Conservation (phyloP, 139 green algal species). For the Closterium sp. region DNA sequence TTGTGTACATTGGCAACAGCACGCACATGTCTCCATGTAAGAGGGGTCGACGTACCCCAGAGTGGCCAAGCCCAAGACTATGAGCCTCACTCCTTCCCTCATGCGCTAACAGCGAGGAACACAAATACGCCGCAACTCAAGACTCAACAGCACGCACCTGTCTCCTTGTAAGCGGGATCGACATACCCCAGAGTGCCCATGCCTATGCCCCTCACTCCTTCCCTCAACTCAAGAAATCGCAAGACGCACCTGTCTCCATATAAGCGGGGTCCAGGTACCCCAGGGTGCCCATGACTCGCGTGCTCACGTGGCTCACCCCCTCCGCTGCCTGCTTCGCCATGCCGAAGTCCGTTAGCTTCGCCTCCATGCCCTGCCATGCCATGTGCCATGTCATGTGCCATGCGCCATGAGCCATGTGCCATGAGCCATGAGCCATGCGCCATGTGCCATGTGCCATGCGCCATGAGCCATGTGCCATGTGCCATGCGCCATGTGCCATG, state of each 20-base stretch:
- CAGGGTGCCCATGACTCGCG: conserved; percentile 19
- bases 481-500: too few species aligned
- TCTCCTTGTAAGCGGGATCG: conserved; percentile 18
- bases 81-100: too few species aligned
- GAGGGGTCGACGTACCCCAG: background rate
- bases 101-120: too few species aligned
- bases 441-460: too few species aligned
- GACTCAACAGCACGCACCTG: background rate
- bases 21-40: background rate
- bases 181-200: conserved; percentile 24
- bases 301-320: conserved; percentile 10
- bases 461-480: too few species aligned
- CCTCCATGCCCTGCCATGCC: background rate
- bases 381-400: too few species aligned
- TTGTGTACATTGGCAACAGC: too few species aligned
- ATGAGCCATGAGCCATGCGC: too few species aligned
- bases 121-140: too few species aligned
- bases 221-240: too few species aligned
- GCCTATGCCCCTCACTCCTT: conserved; percentile 6
- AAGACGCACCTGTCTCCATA: conserved; percentile 15
- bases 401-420: too few species aligned
- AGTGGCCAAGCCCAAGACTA: too few species aligned
- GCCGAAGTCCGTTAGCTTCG: conserved; percentile 16
- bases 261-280: conserved; percentile 21
- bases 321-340: conserved; percentile 17